Evolutionary conservation across 768 basidiomycete genomes (phyloP).

Genomic region (Termitomyces sp.): DNA sequence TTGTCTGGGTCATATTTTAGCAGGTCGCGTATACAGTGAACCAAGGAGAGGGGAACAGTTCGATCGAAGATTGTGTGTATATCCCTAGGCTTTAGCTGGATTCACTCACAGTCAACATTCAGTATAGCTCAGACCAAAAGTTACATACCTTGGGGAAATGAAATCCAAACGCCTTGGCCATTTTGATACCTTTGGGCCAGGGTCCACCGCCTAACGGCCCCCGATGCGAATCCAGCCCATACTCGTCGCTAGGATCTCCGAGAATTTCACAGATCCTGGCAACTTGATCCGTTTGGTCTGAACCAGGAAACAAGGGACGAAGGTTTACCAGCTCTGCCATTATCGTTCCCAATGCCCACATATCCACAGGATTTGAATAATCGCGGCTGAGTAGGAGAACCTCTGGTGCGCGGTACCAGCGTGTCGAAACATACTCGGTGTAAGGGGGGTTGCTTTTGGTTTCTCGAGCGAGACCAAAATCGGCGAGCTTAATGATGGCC

Average conservation of each 20-base stretch:
- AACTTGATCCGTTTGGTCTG: conserved; percentile 90
- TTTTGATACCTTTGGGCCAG: conserved; percentile 81
- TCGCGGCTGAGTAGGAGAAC: conserved; percentile 87
- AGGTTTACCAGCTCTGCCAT: conserved; percentile 96
- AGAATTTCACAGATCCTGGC: conserved; percentile 86
- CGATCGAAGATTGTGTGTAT: conserved; percentile 73
- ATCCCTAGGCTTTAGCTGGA: conserved; percentile 59
- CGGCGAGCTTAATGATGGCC: conserved; percentile 95
- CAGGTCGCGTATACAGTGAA: conserved; percentile 90
- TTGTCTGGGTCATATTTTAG: conserved; percentile 88
- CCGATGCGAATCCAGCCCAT: conserved; percentile 70
- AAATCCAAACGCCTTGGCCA: conserved; percentile 85
- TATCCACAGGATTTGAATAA: conserved; percentile 96
- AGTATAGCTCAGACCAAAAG: conserved; percentile 4
- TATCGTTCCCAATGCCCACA: conserved; percentile 99
- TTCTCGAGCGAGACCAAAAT: conserved; percentile 95
- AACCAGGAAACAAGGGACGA: conserved; percentile 92
- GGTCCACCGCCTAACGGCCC: conserved; percentile 77
- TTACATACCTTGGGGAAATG: conserved; percentile 78
- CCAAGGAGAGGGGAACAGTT: conserved; percentile 68
- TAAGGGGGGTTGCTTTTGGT: conserved; percentile 87
- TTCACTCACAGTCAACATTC: conserved; percentile 10
- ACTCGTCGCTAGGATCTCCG: conserved; percentile 83
- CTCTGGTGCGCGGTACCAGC: conserved; percentile 99
- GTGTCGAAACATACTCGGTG: conserved; percentile 98